Evolutionary conservation across 139 green algal genomes (phyloP), one percentile per base, ranked within the genome.

Genomic region (Picochlorum sp.): DNA sequence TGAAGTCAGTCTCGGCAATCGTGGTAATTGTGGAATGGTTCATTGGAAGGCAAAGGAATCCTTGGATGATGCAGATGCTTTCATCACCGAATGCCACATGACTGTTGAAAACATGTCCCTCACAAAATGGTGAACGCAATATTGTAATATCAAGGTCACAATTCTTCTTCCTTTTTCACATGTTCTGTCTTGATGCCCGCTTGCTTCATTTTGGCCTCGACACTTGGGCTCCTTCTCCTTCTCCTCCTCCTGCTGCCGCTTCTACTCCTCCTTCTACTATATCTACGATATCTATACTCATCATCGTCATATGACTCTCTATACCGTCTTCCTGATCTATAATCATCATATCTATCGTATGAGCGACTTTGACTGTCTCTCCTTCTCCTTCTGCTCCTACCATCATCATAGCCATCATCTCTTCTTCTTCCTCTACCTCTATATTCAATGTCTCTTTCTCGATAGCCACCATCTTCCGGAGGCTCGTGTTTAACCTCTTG

Each of bases 401-500:
- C 34, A 21, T 69, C 65, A 20, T 65, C 65, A 10, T 20, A 26
- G 20, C 63, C 49, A 18, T 41, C 23, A 59, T 30, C 20, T 59
- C 65, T 73, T 24, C 61, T 16, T 16, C 23, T 34, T 8, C 21
- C n/a, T 62, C 45, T 38, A 55, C 26, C 45, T 49, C 8, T 61
- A 32, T 49, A 21, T 57, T 38, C 20, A 34, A 20, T 21, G 11
- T 21, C 26, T 57, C 30, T 56, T 4, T 61, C 34, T 20, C 38
- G n/a, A 20, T 34, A 21, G 20, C 61, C 32, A 55, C 20, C 11
- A 21, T 20, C 7, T 6, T 49, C 20, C 6, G 21, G 5, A 57
- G n/a, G 20, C 72, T 90, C 75, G 49, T 83, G 81, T 55, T 71
- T 78, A 76, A 94, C 84, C 20, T 80, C 83, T 13, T 95, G 86